Base-by-base conservation (phyloP, 441 rosid species). In the Erodium texanum region DNA sequence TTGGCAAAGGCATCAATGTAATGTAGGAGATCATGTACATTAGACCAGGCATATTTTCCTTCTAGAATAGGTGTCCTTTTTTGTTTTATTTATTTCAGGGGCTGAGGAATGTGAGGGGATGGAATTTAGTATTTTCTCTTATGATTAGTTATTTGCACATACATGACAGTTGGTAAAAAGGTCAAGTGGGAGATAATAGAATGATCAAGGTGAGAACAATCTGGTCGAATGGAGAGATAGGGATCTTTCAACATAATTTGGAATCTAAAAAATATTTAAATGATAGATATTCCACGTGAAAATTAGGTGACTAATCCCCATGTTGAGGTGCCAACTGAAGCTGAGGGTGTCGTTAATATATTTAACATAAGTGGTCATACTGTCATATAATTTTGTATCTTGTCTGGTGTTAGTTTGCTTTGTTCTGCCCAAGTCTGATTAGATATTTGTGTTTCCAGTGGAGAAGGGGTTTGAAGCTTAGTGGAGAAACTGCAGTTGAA, bases 391-490 rank as follows among this genome's bases (percentile, higher is more conserved):
- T 68, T 70, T 24, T 63, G 41, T 24, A 23, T 16, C 20, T 8
- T 48, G 36, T 65, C 59, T 41, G 18, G 24, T 64, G 43, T 36
- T 64, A 11, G 15, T 64, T 38, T 68, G 20, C 29, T 54, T 23
- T 20, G 22, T 24, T 19, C 45, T 64, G 66, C 36, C 27, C 34
- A 61, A 61, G 63, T 27, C 52, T 72, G 24, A 64, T 62, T 23
- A 19, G 52, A 14, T 64, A 71, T 76, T 61, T 67, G 58, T 77
- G 41, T 61, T 79, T 80, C 72, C 86, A 95, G 99, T 95, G 99
- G 98, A 90, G 99, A 81, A 92, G 87, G 78, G 97, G 98, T 67
- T 82, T 95, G 88, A 95, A 90, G 85, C 95, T 95, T 56, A 87
- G 99, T 75, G 88, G 99, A 69, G 99, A 95, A 83, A 68, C 90